Base-by-base conservation (phyloP, 352 stramenopile species). In the Phytophthora citricola region DNA sequence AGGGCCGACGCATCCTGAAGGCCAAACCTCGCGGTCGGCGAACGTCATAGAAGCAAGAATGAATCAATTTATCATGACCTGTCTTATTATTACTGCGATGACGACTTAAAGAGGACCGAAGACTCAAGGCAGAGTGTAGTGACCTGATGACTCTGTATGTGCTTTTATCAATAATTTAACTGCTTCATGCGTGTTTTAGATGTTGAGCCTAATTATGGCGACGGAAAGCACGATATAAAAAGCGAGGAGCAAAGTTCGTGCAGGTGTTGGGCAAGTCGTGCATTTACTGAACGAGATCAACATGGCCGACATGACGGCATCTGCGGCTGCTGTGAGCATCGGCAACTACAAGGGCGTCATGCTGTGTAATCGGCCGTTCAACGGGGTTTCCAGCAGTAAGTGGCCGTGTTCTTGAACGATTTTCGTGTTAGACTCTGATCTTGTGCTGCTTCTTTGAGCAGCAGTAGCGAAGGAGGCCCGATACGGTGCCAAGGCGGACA, bases 291-390 rank as follows among this genome's bases (percentile, higher is more conserved):
- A n/a, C 50, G 26, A 17, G 40, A 43, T n/a, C 39, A 55, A 56
- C 29, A 66, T 66, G 62, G 48, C 52, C 17, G 66, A 75, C 44
- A 83, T 76, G 76, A 71, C 71, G 51, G 55, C 63, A 68, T 66
- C 71, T 41, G 24, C 65, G 65, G 64, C 45, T 11, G 81, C 81
- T 31, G 83, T 95, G 62, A 94, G 83, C 59, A 97, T 98, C 67
- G 93, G 91, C 70, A 98, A 97, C 82, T 98, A 98, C 78, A 98
- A 98, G 76, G 94, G 93, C 55, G 93, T 98, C 26, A 98, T 98
- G 93, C 85, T 98, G 31, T 98, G 93, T 79, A 98, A 98, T 73
- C 77, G 94, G 20, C 93, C 94, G 12, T 98, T 98, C 81, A 95
- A 94, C 45, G 91, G 91, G 46, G 87, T 93, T 52, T 89, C 75